A percentile compares a stretch with the other conserved stretches of the same genome.
Evolutionary conservation across 2,329 filamentous ascomycete genomes (phyloP).

Genomic region (Reticulascus tulasneorum): DNA sequence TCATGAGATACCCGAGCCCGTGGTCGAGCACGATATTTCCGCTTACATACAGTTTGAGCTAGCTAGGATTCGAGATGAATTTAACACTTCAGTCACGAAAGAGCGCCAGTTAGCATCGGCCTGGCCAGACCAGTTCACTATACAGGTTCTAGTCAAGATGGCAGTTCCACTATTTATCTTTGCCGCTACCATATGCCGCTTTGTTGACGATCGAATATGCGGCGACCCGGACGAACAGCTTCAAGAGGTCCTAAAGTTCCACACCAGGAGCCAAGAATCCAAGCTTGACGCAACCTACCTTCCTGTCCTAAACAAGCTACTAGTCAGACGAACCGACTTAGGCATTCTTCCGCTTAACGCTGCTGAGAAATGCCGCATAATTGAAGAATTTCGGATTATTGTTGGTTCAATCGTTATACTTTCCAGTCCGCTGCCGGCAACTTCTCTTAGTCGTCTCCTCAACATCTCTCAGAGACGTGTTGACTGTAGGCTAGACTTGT

Average conservation of each 20-base stretch:
- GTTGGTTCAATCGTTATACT: conserved; percentile 27
- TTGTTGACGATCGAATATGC: conserved; percentile 18
- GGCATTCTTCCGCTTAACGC: neutral
- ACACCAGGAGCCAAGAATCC: neutral
- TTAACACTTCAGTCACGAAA: conserved; percentile 9
- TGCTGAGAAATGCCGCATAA: neutral
- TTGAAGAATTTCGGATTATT: conserved; percentile 21
- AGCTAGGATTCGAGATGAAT: conserved; percentile 19
- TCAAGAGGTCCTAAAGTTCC: conserved; percentile 17
- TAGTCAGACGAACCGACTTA: neutral
- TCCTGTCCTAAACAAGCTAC: conserved; percentile 12
- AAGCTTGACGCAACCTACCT: conserved; percentile 15
- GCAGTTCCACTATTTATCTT: conserved; percentile 31
- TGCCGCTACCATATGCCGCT: conserved; percentile 26
- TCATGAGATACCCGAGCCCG: conserved; percentile 23
- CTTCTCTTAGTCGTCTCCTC: conserved; percentile 23
- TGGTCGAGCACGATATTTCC: conserved; percentile 30
- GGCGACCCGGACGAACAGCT: conserved; percentile 20
- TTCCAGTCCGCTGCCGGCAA: conserved; percentile 23
- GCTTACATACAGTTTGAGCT: conserved; percentile 26
- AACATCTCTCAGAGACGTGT: conserved; percentile 13
- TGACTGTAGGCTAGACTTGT: conserved; percentile 17
- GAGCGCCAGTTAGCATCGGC: conserved; percentile 1
- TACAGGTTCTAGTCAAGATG: conserved; percentile 19
- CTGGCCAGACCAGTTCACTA: conserved; percentile 6